Percentiles rank a stretch among this genome's conserved stretches.
Conservation (phyloP, 495 filamentous ascomycete species). For the Jackrogersella multiformis region DNA sequence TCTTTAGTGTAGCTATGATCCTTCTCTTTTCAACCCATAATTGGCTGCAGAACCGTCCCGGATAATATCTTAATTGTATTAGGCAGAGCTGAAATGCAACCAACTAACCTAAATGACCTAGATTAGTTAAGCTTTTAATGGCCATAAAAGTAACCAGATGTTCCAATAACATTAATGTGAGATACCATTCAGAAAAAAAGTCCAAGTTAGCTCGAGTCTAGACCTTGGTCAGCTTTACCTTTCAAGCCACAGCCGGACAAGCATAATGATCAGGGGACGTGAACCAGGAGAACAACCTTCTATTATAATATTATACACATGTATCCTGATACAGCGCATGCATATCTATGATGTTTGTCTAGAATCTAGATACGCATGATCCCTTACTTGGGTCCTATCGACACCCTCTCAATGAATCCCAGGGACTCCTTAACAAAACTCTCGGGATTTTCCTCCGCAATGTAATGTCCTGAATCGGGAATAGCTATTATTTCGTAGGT, state of each 20-base stretch:
- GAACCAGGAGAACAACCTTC: background rate
- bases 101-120: too few relatives aligned
- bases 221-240: background rate
- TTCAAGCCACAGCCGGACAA: background rate
- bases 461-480: conserved; percentile 50
- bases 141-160: too few relatives aligned
- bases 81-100: too few relatives aligned
- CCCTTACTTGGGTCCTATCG: conserved; percentile 10
- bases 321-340: background rate
- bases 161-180: too few relatives aligned
- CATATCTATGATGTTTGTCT: background rate
- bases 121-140: too few relatives aligned
- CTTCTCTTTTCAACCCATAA: too few relatives aligned
- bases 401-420: conserved; percentile 16
- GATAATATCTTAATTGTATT: too few relatives aligned
- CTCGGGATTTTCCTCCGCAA: conserved; percentile 55
- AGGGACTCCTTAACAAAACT: conserved; percentile 46
- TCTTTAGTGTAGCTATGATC: too few relatives aligned
- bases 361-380: too few relatives aligned
- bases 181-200: too few relatives aligned
- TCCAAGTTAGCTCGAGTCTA: background rate
- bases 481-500: conserved; percentile 40
- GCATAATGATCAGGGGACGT: background rate
- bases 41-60: too few relatives aligned
- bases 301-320: background rate